phyloP scores from a whole-genome alignment of 2,329 filamentous ascomycete species.

The Penicillium sp. region DNA sequence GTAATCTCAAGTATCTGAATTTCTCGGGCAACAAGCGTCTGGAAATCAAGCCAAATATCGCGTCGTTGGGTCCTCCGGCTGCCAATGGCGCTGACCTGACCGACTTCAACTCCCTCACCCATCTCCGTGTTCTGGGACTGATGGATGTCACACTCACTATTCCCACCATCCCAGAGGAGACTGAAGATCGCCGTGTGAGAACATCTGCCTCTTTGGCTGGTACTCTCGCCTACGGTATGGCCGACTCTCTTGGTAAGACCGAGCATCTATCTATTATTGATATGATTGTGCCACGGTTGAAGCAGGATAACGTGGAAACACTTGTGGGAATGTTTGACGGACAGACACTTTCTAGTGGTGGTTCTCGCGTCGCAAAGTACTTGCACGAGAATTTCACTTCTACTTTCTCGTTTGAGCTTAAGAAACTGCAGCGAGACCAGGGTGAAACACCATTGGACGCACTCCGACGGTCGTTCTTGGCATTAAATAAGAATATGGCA shows the following conservation, averaged over 20 bases:
- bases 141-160: slow-evolving; percentile 98
- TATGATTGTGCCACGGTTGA: slow-evolving; percentile 88
- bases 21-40: slow-evolving; percentile 94
- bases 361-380: slow-evolving; percentile 94
- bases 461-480: slow-evolving; percentile 78
- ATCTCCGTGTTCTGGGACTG: slow-evolving; percentile 82
- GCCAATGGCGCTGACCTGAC: slow-evolving; percentile 69
- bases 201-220: slow-evolving; percentile 95
- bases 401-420: slow-evolving; percentile 78
- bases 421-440: slow-evolving; percentile 62
- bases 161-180: slow-evolving; percentile 90
- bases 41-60: slow-evolving; percentile 73
- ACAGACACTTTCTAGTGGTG: slow-evolving; percentile 80
- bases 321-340: slow-evolving; percentile 95
- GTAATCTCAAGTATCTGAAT: slow-evolving; percentile 90
- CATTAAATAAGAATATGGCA: slow-evolving; percentile 90
- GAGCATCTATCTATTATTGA: slow-evolving; percentile 96
- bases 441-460: slow-evolving; percentile 79
- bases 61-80: slow-evolving; percentile 51
- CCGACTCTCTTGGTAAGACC: slow-evolving; percentile 85
- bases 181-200: slow-evolving; percentile 87
- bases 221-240: slow-evolving; percentile 93
- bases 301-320: slow-evolving; percentile 84
- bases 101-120: slow-evolving; percentile 80
- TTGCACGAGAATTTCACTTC: slow-evolving; percentile 92